Evolutionary conservation across 2,329 filamentous ascomycete genomes (phyloP).

Genomic region (Alternaria rosae): DNA sequence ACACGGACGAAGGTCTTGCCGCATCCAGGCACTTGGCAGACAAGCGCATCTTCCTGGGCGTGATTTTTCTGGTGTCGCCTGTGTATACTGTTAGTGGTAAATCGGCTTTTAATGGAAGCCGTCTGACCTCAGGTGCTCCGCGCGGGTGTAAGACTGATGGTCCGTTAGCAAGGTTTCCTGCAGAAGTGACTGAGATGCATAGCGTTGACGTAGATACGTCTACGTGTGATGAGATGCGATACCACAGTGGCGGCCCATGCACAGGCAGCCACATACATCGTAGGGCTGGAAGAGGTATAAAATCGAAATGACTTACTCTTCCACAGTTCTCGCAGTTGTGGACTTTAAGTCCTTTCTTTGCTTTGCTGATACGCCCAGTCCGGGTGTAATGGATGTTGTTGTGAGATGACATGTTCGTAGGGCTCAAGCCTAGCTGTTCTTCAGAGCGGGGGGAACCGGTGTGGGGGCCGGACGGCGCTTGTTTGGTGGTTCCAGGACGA

Average conservation of each 20-base stretch:
- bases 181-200: neutral
- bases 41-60: conserved; percentile 50
- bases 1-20: conserved; percentile 54
- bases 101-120: neutral
- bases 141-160: conserved; percentile 56
- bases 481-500: conserved; percentile 34
- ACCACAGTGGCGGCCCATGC: neutral
- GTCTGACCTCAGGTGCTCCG: conserved; percentile 55
- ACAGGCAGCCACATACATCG: conserved; percentile 6
- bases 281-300: neutral
- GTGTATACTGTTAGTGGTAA: conserved; percentile 12
- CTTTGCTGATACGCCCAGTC: conserved; percentile 58
- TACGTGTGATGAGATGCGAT: neutral
- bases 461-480: conserved; percentile 33
- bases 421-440: conserved; percentile 41
- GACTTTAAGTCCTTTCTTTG: conserved; percentile 56
- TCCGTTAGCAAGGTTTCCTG: conserved; percentile 27
- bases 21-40: conserved; percentile 53
- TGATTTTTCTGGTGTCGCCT: conserved; percentile 59
- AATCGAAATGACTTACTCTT: conserved; percentile 49
- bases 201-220: neutral
- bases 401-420: conserved; percentile 39
- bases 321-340: conserved; percentile 56
- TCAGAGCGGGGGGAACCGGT: conserved; percentile 39
- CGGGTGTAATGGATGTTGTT: conserved; percentile 52